Conservation (phyloP, 139 green algal genomes). For the Bryopsis sp. region DNA sequence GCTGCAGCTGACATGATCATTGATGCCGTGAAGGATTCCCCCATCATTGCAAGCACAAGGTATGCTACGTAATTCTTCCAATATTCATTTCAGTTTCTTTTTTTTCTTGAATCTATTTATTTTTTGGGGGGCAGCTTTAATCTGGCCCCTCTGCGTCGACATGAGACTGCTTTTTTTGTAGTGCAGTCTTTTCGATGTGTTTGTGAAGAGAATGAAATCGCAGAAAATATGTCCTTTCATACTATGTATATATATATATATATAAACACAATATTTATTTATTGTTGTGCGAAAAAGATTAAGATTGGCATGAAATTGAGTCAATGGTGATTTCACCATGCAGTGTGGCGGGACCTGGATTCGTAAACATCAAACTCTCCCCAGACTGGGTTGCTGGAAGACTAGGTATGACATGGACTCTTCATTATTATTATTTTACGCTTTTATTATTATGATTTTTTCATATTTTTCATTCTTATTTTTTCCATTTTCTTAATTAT, state of each 20-base stretch:
- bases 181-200: not conserved
- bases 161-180: not conserved
- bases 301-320: not conserved
- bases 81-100: not conserved
- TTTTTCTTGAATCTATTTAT: not conserved
- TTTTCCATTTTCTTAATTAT: not conserved
- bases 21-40: constrained; percentile 29
- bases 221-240: not conserved
- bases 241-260: not conserved
- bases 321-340: not conserved
- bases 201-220: not conserved
- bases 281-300: not conserved
- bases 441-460: not conserved
- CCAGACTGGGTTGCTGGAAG: constrained; percentile 7
- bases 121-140: not conserved
- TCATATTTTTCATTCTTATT: not conserved
- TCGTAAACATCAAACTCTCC: constrained; percentile 4
- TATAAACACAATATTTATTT: not conserved
- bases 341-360: constrained; percentile 9
- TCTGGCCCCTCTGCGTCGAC: not conserved
- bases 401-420: not conserved
- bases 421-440: not conserved
- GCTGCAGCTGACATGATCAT: constrained; percentile 79
- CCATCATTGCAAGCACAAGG: constrained; percentile 5
- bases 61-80: not conserved